Base-by-base conservation (phyloP, 495 filamentous ascomycete species). In the Penicillium chermesinum region DNA sequence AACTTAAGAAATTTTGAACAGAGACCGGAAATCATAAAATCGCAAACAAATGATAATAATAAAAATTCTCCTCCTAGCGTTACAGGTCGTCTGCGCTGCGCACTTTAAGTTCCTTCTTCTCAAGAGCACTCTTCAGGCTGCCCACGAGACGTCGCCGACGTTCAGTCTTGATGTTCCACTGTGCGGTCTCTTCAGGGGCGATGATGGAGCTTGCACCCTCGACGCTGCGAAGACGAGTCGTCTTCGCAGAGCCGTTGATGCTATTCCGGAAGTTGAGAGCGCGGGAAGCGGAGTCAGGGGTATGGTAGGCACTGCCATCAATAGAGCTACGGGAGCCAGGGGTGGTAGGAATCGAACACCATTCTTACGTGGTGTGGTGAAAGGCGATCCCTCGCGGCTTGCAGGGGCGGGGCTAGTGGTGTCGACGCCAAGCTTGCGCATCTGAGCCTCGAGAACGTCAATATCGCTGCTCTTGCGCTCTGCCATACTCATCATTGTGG, bases 401-500 rank as follows among this genome's bases (percentile, higher is more conserved):
- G 38, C 65, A 13, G 58, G 58, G 46, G n/a, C 59, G 52, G 72
- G 55, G 1, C 73, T 71, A 0, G 73, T 61, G 3, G 86, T 62
- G 45, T 72, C 65, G 5, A 89, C 58, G 2, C 85, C 75, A 7
- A 95, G 71, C 41, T 80, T 83, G 20, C 82, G 79, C 71, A 97
- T 83, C 54, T 95, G 87, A 30, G 80, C 78, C 62, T 96, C 93
- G 20, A 97, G 75, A 9, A 94, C 79, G 63, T 95, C 88, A 39
- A 97, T 83, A 53, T 97, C 93, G 38, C 81, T 84, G 62, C 85
- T 89, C 60, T 84, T 86, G 65, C 83, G 84, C 71, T 96, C 87
- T 0, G 85, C 84, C 88, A 96, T 95, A 49, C 70, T 80, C 43
- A 90, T 97, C 81, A 99, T 87, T 46, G 93, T 96, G 43, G 72